A percentile compares a stretch with the other conserved stretches of the same genome.
Evolutionary conservation across 257 asterid genomes (phyloP).

Genomic region (Solanum habrochaites): DNA sequence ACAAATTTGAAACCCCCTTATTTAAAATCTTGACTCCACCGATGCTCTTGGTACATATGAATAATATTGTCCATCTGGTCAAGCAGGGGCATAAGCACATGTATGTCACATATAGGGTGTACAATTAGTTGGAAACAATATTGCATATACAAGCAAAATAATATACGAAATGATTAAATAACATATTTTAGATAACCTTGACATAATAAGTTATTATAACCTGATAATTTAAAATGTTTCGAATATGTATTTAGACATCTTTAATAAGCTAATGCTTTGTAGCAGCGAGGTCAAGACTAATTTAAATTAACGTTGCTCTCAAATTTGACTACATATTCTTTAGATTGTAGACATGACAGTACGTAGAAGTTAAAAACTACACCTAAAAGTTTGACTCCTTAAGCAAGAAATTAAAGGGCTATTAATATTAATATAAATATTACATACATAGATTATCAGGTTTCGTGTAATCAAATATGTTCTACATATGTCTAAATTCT

Average conservation of each 20-base stretch:
- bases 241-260: no score
- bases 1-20: no score
- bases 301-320: background rate
- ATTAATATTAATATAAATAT: background rate
- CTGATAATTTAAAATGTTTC: no score
- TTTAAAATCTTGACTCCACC: no score
- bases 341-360: background rate
- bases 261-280: no score
- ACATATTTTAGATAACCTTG: no score
- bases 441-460: background rate
- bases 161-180: no score
- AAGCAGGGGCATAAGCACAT: background rate
- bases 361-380: background rate
- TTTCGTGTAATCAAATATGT: background rate
- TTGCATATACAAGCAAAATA: no score
- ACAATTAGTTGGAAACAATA: no score
- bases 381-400: background rate
- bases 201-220: no score
- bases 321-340: background rate
- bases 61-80: background rate
- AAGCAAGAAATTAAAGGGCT: background rate
- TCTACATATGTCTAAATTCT: background rate
- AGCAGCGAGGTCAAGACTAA: background rate
- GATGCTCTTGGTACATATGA: background rate
- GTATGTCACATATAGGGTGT: no score